phyloP scores from a whole-genome alignment of 2,329 filamentous ascomycete genomes.

The Hypoxylon sp. region DNA sequence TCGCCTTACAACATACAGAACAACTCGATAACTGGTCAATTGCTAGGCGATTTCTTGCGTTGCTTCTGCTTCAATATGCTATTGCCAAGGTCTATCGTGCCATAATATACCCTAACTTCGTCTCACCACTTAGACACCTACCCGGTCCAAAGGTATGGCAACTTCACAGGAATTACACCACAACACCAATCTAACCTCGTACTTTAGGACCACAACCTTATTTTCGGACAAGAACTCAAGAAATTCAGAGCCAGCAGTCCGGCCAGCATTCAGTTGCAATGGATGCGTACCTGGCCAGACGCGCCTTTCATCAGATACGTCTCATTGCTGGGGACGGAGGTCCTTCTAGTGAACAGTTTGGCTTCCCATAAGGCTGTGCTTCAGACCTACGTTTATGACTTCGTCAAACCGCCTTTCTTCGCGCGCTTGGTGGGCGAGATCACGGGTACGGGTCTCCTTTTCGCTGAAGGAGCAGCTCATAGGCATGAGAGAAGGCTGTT shows the following conservation, averaged over 20 bases:
- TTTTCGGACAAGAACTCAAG: slow-evolving; percentile 52
- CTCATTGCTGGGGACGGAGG: slow-evolving; percentile 48
- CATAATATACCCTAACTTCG: slow-evolving; percentile 52
- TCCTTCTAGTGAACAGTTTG: slow-evolving; percentile 49
- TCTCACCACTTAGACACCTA: slow-evolving; percentile 54
- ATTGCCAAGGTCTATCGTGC: slow-evolving; percentile 46
- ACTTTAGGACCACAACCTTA: slow-evolving; percentile 47
- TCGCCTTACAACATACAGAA: slow-evolving; percentile 8
- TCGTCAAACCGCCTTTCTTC: slow-evolving; percentile 49
- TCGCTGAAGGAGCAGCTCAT: slow-evolving; percentile 49
- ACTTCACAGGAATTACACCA: neutral
- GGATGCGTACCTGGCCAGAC: slow-evolving; percentile 46
- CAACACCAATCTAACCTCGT: neutral
- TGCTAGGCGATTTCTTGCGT: slow-evolving; percentile 4
- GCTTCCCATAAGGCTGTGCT: slow-evolving; percentile 49
- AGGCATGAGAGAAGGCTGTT: slow-evolving; percentile 47
- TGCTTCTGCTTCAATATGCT: slow-evolving; percentile 31
- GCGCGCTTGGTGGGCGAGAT: slow-evolving; percentile 48
- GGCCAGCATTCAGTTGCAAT: slow-evolving; percentile 41
- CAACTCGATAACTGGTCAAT: neutral
- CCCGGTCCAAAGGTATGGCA: slow-evolving; percentile 53
- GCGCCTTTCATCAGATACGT: slow-evolving; percentile 51
- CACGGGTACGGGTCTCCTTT: slow-evolving; percentile 48
- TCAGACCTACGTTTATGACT: slow-evolving; percentile 51
- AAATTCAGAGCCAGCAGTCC: slow-evolving; percentile 44